phyloP scores from a whole-genome alignment of 441 rosid species.

The Eruca vesicaria region DNA sequence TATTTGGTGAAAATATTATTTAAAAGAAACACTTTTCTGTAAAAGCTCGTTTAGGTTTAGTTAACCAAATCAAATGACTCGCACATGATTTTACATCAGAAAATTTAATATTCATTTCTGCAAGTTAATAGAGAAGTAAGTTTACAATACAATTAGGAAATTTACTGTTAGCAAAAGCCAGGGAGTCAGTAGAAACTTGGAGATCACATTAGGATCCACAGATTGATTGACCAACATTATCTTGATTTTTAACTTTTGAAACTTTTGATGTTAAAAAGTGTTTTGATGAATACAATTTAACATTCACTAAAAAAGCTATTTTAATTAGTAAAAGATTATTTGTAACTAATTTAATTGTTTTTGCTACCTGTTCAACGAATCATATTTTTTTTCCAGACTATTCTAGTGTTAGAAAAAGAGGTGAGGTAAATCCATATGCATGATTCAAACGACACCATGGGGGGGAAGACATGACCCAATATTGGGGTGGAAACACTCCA shows the following conservation, averaged over 20 bases:
- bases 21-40: not conserved
- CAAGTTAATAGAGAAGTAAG: not conserved
- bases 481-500: not conserved
- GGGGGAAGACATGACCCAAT: not conserved
- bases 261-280: not conserved
- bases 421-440: not conserved
- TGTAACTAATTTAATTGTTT: not conserved
- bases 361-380: not conserved
- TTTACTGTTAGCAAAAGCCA: not conserved
- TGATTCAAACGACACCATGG: not conserved
- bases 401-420: too few relatives aligned
- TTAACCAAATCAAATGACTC: not conserved
- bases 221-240: not conserved
- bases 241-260: not conserved
- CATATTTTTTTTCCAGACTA: too few relatives aligned
- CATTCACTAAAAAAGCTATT: too few relatives aligned
- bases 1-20: not conserved
- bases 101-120: not conserved
- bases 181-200: not conserved
- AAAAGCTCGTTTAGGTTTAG: not conserved
- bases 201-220: not conserved
- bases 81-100: not conserved
- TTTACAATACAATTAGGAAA: not conserved
- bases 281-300: too few relatives aligned
- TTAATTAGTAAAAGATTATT: not conserved